Conservation (phyloP, 192 early-diverging fungal species). For the Coemansia sp. region DNA sequence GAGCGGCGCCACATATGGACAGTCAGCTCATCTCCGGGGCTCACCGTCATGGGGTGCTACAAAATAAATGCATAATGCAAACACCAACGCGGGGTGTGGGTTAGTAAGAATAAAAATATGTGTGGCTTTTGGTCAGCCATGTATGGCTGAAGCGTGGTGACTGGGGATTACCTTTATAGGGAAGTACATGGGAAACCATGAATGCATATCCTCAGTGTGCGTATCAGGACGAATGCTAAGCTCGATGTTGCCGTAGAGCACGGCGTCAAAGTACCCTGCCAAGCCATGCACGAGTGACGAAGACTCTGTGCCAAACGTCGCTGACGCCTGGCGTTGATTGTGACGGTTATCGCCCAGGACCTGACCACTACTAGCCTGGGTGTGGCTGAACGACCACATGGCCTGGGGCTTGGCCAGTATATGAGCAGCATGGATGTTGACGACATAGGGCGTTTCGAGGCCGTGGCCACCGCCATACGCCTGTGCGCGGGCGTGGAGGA, state of each 20-base stretch:
- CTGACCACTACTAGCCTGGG: slow-evolving; percentile 12
- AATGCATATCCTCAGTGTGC: slow-evolving; percentile 92
- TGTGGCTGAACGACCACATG: slow-evolving; percentile 84
- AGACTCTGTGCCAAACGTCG: slow-evolving; percentile 56
- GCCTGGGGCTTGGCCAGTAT: slow-evolving; percentile 66
- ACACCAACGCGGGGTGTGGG: background rate
- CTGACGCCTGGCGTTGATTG: slow-evolving; percentile 64
- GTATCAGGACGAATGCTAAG: slow-evolving; percentile 80
- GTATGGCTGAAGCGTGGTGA: background rate
- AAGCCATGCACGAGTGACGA: slow-evolving; percentile 84
- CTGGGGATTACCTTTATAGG: slow-evolving; percentile 63
- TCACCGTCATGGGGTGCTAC: slow-evolving; percentile 70
- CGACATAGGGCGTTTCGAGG: slow-evolving; percentile 96
- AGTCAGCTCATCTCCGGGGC: slow-evolving; percentile 56
- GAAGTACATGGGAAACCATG: slow-evolving; percentile 99
- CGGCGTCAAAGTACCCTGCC: slow-evolving; percentile 94
- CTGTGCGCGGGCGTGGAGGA: slow-evolving; percentile 72
- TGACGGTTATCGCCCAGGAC: slow-evolving; percentile 40
- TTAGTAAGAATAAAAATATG: background rate
- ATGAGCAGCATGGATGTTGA: slow-evolving; percentile 81
- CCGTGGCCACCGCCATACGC: slow-evolving; percentile 62
- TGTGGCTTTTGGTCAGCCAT: background rate
- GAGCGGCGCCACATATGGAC: slow-evolving; percentile 85
- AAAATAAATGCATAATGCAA: slow-evolving; percentile 13
- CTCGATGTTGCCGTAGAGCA: slow-evolving; percentile 79